Percentiles rank a stretch among this genome's conserved stretches.
phyloP scores from a whole-genome alignment of 2,329 filamentous ascomycete species.

The Parasarocladium wereldwijsianum region DNA sequence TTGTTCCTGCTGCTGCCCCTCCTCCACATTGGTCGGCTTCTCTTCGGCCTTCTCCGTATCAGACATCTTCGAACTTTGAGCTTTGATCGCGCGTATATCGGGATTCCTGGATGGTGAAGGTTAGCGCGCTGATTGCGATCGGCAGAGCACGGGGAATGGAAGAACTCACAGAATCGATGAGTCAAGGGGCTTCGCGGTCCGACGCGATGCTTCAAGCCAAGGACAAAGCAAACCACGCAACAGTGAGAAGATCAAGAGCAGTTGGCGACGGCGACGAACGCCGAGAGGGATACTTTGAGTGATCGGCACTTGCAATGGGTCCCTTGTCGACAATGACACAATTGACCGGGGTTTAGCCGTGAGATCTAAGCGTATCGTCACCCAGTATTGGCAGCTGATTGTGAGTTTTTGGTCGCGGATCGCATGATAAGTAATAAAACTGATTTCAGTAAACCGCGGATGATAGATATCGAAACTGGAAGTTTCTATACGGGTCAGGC shows the following conservation, averaged over 20 bases:
- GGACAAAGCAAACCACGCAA: background rate
- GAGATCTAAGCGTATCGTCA: too few relatives aligned
- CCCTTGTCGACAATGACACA: background rate
- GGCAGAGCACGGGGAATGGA: background rate
- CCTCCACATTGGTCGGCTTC: conserved; percentile 12
- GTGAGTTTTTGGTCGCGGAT: conserved; percentile 1
- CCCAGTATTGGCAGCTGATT: too few relatives aligned
- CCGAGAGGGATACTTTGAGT: background rate
- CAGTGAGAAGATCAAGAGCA: background rate
- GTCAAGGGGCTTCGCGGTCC: background rate
- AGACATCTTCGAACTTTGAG: conserved; percentile 13
- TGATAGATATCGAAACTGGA: too few relatives aligned
- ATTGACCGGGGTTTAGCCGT: conserved; percentile 3
- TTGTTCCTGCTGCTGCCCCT: conserved; percentile 15
- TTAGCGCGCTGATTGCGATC: background rate
- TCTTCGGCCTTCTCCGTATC: conserved; percentile 18
- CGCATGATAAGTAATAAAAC: too few relatives aligned
- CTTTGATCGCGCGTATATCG: background rate
- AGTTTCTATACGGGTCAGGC: too few relatives aligned
- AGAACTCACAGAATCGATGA: background rate
- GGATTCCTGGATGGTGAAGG: too few relatives aligned
- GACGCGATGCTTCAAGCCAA: background rate
- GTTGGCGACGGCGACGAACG: too few relatives aligned
- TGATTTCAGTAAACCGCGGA: too few relatives aligned
- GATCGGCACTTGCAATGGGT: background rate